Percentiles rank a stretch among this genome's conserved stretches.
These are phyloP conservation scores for Skeletonema tropicum DNA, from an alignment of 108 stramenopile genomes.

Conservation along the genomic window DNA sequence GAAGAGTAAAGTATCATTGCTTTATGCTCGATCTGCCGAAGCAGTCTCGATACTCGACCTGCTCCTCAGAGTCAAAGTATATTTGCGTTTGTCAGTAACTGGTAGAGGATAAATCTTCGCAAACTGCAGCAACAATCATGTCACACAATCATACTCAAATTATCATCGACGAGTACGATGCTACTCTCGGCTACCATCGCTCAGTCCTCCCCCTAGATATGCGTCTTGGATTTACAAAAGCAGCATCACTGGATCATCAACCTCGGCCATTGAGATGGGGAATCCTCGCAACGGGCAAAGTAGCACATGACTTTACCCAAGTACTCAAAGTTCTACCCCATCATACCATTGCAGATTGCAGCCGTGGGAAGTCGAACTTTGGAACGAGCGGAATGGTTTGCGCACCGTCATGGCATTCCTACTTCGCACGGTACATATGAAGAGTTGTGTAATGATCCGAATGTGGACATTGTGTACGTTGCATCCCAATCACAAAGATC, in stretches of 20 bases:
- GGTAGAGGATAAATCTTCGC: too few species aligned
- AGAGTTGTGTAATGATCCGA: slow-evolving; percentile 48
- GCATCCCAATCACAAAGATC: slow-evolving; percentile 51
- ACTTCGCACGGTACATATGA: slow-evolving; percentile 42
- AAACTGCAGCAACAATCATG: too few species aligned
- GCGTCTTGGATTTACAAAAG: slow-evolving; percentile 8
- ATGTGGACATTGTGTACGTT: slow-evolving; percentile 57
- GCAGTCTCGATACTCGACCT: too few species aligned
- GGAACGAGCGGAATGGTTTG: slow-evolving; percentile 5
- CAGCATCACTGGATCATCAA: not conserved
- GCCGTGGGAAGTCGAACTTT: slow-evolving; percentile 31
- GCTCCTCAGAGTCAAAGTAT: too few species aligned
- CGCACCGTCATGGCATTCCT: slow-evolving; percentile 15
- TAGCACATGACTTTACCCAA: slow-evolving; percentile 58
- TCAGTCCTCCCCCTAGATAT: slow-evolving; percentile 19
- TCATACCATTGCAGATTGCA: slow-evolving; percentile 9
- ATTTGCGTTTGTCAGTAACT: too few species aligned
- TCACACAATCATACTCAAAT: not conserved
- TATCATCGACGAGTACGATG: slow-evolving; percentile 18
- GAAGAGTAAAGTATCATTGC: too few species aligned
- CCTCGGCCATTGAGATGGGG: slow-evolving; percentile 42
- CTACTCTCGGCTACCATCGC: slow-evolving; percentile 17
- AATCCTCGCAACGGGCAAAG: slow-evolving; percentile 54
- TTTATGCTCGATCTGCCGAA: too few species aligned
- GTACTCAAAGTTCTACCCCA: slow-evolving; percentile 24